Evolutionary conservation across 1,284 basidiomycete genomes (phyloP).

Genomic region (Vanrija sp.): DNA sequence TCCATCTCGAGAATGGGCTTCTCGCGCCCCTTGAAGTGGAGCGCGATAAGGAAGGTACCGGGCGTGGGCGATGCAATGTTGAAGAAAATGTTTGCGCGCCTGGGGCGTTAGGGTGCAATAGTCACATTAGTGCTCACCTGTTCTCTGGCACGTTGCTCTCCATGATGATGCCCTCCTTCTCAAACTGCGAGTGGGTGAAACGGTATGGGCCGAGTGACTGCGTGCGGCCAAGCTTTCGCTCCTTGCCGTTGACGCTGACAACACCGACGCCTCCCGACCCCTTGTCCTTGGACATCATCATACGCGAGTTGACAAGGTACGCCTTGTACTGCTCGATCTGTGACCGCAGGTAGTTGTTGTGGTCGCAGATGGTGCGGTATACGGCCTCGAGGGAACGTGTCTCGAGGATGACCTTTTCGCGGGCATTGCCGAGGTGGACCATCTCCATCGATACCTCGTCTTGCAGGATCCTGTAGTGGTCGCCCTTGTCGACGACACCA

Average conservation of each 20-base stretch:
- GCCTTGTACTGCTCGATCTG: slow-evolving; percentile 99
- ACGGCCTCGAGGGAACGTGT: slow-evolving; percentile 89
- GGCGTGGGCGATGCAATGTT: slow-evolving; percentile 96
- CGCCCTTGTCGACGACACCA: slow-evolving; percentile 74
- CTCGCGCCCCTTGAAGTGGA: slow-evolving; percentile 98
- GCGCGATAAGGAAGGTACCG: slow-evolving; percentile 96
- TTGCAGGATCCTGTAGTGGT: slow-evolving; percentile 90
- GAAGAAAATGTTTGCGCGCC: slow-evolving; percentile 96
- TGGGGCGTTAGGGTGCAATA: slow-evolving; percentile 36
- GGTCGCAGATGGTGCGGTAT: slow-evolving; percentile 98
- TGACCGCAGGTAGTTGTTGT: slow-evolving; percentile 92
- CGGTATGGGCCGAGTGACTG: slow-evolving; percentile 89
- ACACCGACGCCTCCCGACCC: slow-evolving; percentile 81
- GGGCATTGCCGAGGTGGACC: slow-evolving; percentile 89
- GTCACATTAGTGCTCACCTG: slow-evolving; percentile 56
- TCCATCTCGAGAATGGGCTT: slow-evolving; percentile 99
- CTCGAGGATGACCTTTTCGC: slow-evolving; percentile 92
- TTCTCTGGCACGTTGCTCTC: slow-evolving; percentile 99
- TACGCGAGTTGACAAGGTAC: slow-evolving; percentile 93
- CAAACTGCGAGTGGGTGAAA: slow-evolving; percentile 94
- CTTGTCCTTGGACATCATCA: slow-evolving; percentile 82
- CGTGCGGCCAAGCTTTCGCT: slow-evolving; percentile 85
- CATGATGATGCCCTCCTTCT: slow-evolving; percentile 99
- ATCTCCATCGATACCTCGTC: slow-evolving; percentile 96
- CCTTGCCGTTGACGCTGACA: slow-evolving; percentile 91